Evolutionary conservation across 2,329 filamentous ascomycete genomes (phyloP).

Genomic region (Trichoderma brevicompactum): DNA sequence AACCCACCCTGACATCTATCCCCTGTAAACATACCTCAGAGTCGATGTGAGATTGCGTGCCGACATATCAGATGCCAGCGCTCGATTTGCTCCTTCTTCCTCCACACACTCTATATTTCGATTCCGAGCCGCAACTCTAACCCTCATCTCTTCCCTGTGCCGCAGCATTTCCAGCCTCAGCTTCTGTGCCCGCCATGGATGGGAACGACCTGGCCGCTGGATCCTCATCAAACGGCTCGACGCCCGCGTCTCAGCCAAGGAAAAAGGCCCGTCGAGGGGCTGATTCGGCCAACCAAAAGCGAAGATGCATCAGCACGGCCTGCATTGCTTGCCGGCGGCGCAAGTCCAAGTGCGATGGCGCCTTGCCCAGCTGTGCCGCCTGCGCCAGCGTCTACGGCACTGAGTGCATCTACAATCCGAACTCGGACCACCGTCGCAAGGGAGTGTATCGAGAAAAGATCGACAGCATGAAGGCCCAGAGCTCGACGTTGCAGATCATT

Average conservation of each 20-base stretch:
- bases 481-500: constrained; percentile 87
- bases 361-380: constrained; percentile 89
- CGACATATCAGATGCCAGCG: constrained; percentile 8
- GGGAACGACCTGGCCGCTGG: not conserved
- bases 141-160: not conserved
- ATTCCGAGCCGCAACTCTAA: not conserved
- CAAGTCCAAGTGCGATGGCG: constrained; percentile 91
- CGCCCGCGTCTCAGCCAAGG: constrained; percentile 38
- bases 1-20: not conserved
- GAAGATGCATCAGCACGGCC: constrained; percentile 81
- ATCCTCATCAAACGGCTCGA: constrained; percentile 11
- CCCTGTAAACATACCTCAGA: constrained; percentile 3
- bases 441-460: constrained; percentile 95
- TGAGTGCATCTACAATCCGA: constrained; percentile 92
- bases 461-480: constrained; percentile 83
- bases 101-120: not conserved
- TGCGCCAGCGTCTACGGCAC: constrained; percentile 92
- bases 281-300: constrained; percentile 61
- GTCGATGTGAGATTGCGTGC: constrained; percentile 23
- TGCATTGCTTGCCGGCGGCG: constrained; percentile 79
- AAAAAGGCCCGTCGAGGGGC: constrained; percentile 57
- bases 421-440: constrained; percentile 93
- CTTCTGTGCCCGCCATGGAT: not conserved
- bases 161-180: not conserved
- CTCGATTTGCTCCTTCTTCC: not conserved